Conservation (phyloP, 2,329 filamentous ascomycete genomes). For the Neopestalotiopsis rosae region DNA sequence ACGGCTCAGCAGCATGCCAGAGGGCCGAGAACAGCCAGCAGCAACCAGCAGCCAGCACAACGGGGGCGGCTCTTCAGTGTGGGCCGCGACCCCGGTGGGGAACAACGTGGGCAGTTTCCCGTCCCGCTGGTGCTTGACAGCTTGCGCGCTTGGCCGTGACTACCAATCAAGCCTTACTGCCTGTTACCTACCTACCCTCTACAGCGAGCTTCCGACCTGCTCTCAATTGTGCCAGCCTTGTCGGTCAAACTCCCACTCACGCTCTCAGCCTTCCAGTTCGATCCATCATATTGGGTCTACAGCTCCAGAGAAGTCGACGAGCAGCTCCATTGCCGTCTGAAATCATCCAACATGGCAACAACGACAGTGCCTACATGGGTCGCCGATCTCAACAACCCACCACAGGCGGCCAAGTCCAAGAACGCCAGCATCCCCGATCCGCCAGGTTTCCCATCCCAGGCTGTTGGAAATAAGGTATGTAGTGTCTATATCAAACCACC, state of each 20-base stretch:
- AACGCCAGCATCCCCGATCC: constrained; percentile 78
- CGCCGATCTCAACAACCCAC: constrained; percentile 74
- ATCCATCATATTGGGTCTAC: neutral
- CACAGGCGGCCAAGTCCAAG: constrained; percentile 66
- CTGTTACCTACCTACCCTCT: neutral
- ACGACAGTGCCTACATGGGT: constrained; percentile 77
- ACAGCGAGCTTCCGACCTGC: neutral
- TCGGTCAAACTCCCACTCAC: neutral
- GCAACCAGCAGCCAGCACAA: neutral
- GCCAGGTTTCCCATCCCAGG: constrained; percentile 74
- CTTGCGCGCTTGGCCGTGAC: neutral
- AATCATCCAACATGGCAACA: constrained; percentile 33
- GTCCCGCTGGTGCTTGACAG: constrained; percentile 9
- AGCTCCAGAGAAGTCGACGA: neutral
- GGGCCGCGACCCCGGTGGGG: constrained; percentile 2
- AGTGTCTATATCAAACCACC: constrained; percentile 6
- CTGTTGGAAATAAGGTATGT: constrained; percentile 61
- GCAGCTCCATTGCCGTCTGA: too few relatives aligned
- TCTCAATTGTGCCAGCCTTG: neutral
- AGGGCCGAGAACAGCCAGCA: neutral
- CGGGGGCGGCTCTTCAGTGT: neutral
- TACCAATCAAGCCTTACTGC: neutral
- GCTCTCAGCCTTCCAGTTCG: neutral
- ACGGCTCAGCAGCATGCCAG: constrained; percentile 11
- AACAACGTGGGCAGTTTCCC: constrained; percentile 4